Evolutionary conservation across 176 grass and related monocot genomes (phyloP), one percentile per base, ranked within the genome.

Genomic region (Musa acuminata): DNA sequence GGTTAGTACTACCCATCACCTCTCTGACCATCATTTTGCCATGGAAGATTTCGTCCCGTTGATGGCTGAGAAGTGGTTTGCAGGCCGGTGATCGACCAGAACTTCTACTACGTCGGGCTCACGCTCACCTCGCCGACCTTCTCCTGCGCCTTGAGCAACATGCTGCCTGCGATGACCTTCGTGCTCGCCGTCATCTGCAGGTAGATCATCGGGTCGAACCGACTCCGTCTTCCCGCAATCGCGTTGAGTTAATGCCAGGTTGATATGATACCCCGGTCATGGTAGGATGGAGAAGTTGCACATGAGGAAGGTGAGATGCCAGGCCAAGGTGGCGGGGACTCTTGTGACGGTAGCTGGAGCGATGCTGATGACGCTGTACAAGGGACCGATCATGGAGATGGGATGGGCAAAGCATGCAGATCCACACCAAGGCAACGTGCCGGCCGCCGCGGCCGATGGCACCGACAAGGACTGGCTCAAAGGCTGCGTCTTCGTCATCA

Each of bases 331-430:
- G 80, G 69, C 83, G 13, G 95, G 95, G 35, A 94, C 95, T 63
- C 68, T 98, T 1, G 86, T 98, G 59, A 98, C 90, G 6, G 90
- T 98, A 57, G 90, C 95, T 4, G 95, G 95, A 11, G 95, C 95
- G 78, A 98, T 94, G 90, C 75, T 98, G 75, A 98, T 98, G 95
- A 98, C 95, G 53, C 81, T 98, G 71, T 98, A 98, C 84, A 98
- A 98, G 84, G 95, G 95, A 48, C 90, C 84, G 25, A 79, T 82
- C 80, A 23, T 98, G 52, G 84, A 94, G 80, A 84, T 98, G 88
- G 11, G 87, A 54, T 91, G 88, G 95, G 87, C 77, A 72, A 80
- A 27, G 67, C 82, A 91, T 59, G 48, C 88, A 1, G 86, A 89
- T 80, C 53, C 77, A 71, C 84, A 89, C 81, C 74, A 49, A 53